These are phyloP conservation scores for Scorias spongiosa DNA, from an alignment of 2,329 filamentous ascomycete species.

Conservation along the genomic window DNA sequence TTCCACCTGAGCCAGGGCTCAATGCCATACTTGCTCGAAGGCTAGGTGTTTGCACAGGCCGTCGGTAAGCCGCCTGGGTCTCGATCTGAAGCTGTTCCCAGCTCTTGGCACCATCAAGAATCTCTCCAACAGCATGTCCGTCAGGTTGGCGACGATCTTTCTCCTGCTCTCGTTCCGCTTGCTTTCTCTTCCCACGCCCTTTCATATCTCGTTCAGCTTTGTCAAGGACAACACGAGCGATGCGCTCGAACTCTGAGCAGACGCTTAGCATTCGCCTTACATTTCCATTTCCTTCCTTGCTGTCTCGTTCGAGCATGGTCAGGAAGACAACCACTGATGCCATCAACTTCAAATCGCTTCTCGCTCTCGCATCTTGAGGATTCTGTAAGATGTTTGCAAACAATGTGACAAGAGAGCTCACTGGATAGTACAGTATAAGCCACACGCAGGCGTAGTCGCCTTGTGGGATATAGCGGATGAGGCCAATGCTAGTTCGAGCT, in stretches of 20 bases:
- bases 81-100: slow-evolving; percentile 22
- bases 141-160: slow-evolving; percentile 9
- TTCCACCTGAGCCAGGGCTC: slow-evolving; percentile 9
- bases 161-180: slow-evolving; percentile 35
- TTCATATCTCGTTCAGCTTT: slow-evolving; percentile 70
- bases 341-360: slow-evolving; percentile 83
- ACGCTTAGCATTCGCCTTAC: slow-evolving; percentile 88
- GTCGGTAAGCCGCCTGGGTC: slow-evolving; percentile 19
- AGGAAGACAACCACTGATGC: slow-evolving; percentile 84
- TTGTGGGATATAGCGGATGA: slow-evolving; percentile 92
- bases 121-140: slow-evolving; percentile 9
- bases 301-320: slow-evolving; percentile 70
- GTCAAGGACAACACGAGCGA: slow-evolving; percentile 79
- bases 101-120: slow-evolving; percentile 14
- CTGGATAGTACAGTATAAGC: slow-evolving; percentile 93
- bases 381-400: slow-evolving; percentile 97
- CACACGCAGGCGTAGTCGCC: slow-evolving; percentile 91
- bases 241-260: slow-evolving; percentile 91
- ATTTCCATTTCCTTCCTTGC: slow-evolving; percentile 48
- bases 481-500: slow-evolving; percentile 77
- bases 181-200: slow-evolving; percentile 72
- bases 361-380: slow-evolving; percentile 72
- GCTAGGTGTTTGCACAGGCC: slow-evolving; percentile 18
- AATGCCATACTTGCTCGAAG: slow-evolving; percentile 12
- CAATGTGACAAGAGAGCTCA: slow-evolving; percentile 83